Conservation (phyloP, 148 eudicot genomes). For the Selenicereus undatus region DNA sequence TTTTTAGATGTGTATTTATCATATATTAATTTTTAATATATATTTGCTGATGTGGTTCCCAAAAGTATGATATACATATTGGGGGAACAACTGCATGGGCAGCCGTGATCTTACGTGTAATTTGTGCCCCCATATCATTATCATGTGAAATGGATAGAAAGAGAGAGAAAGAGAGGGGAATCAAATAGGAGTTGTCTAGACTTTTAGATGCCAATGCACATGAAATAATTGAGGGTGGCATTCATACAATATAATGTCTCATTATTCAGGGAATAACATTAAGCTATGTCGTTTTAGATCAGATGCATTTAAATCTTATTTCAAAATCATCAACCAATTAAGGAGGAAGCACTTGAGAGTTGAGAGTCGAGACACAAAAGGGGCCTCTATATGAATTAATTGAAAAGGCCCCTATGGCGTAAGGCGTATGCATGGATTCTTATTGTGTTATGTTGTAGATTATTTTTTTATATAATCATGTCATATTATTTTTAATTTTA, state of each 20-base stretch:
- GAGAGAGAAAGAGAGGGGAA: neutral
- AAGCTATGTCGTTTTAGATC: neutral
- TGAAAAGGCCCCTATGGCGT: too few relatives aligned
- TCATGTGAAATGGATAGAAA: neutral
- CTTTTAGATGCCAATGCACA: conserved; percentile 16
- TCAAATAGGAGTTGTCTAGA: conserved; percentile 6
- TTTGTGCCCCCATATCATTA: neutral
- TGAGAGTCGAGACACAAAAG: too few relatives aligned
- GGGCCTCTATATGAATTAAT: too few relatives aligned
- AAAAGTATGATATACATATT: too few relatives aligned
- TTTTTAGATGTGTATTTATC: too few relatives aligned
- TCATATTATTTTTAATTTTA: too few relatives aligned
- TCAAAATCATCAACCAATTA: neutral
- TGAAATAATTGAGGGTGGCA: conserved; percentile 9
- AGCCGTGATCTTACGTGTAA: neutral
- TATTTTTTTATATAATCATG: too few relatives aligned
- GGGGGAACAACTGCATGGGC: neutral
- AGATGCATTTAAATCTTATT: neutral
- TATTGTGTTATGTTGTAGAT: too few relatives aligned
- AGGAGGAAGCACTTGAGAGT: too few relatives aligned
- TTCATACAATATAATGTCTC: conserved; percentile 6
- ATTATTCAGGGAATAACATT: neutral
- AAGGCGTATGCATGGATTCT: too few relatives aligned
- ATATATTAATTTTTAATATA: too few relatives aligned
- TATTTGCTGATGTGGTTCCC: too few relatives aligned